Evolutionary conservation across 345 rosid genomes (phyloP), one percentile per base, ranked within the genome.

Genomic region (Eucalyptus erythrocorys): DNA sequence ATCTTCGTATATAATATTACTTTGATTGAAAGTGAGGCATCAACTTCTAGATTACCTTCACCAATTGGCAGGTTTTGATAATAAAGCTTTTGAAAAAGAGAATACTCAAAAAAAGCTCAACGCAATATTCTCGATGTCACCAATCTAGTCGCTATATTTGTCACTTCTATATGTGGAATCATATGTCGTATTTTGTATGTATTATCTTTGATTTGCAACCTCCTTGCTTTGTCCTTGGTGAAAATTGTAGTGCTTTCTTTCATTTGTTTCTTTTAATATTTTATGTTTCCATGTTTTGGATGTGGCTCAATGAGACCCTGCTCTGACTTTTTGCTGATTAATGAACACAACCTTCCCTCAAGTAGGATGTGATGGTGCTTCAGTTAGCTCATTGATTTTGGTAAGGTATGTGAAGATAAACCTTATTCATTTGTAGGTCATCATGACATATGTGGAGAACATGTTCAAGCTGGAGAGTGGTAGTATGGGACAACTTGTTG

Each of bases 391-490:
- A 68, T 48, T 66, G 24, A 26, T 43, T 14, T 42, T 21, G 84
- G 84, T 40, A 40, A 40, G 84, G 84, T 21, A 76, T 76, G 3
- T 76, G 84, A 76, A 71, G 61, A 43, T 64, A 12, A 48, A 24
- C 40, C 37, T 86, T 87, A 90, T 91, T 89, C 71, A 91, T 51
- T 87, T 86, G 88, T 40, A 88, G 95, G 79, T 89, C 86, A 88
- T 94, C 34, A 87, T 91, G 87, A 89, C 92, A 8, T 97, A 92
- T 89, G 93, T 95, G 90, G 98, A 97, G 92, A 97, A 94, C 93
- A 94, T 97, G 95, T 89, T 97, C 71, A 95, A 91, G 91, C 90
- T 97, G 93, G 99, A 94, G 93, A 92, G 92, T 86, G 95, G 98
- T 92, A 89, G 90, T 86, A 88, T 96, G 48, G 95, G 99, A 66